These are phyloP conservation scores for Rhynchospora breviuscula DNA, from an alignment of 176 grass and related monocot species.

Conservation along the genomic window DNA sequence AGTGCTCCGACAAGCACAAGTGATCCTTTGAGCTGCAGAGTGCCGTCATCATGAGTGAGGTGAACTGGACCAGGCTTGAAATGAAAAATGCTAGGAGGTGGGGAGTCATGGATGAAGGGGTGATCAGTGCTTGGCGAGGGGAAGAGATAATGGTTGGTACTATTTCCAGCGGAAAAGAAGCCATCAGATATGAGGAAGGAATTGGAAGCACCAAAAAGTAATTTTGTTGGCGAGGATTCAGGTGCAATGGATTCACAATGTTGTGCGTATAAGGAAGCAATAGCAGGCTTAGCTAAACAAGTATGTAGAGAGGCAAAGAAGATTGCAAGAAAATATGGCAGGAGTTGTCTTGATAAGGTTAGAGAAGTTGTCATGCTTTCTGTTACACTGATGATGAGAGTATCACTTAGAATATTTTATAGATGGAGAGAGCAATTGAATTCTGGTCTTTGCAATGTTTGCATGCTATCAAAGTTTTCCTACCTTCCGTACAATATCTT, in stretches of 20 bases:
- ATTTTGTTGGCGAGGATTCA: slow-evolving; percentile 20
- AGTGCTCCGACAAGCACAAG: slow-evolving; percentile 38
- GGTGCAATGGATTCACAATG: slow-evolving; percentile 34
- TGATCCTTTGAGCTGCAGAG: slow-evolving; percentile 53
- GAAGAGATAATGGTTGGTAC: slow-evolving; percentile 33
- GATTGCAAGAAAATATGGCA: neutral
- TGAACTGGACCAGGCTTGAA: slow-evolving; percentile 37
- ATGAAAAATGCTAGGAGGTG: neutral
- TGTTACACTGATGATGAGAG: too few relatives aligned
- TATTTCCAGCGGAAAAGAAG: slow-evolving; percentile 49
- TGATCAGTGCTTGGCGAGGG: slow-evolving; percentile 13
- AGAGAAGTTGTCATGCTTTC: too few relatives aligned
- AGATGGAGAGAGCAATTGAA: too few relatives aligned
- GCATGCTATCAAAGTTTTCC: too few relatives aligned
- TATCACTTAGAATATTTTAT: too few relatives aligned
- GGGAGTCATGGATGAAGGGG: slow-evolving; percentile 30
- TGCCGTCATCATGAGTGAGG: slow-evolving; percentile 32
- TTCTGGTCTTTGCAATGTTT: too few relatives aligned
- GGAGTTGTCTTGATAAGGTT: neutral
- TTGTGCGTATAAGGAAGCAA: slow-evolving; percentile 32
- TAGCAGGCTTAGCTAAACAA: neutral
- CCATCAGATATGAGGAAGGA: slow-evolving; percentile 46
- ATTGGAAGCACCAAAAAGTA: neutral
- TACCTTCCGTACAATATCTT: too few relatives aligned
- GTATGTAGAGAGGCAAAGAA: neutral